A percentile compares a stretch with the other conserved stretches of the same genome.
These are phyloP conservation scores for Penicillium salamii DNA, from an alignment of 495 filamentous ascomycete genomes.

Conservation along the genomic window DNA sequence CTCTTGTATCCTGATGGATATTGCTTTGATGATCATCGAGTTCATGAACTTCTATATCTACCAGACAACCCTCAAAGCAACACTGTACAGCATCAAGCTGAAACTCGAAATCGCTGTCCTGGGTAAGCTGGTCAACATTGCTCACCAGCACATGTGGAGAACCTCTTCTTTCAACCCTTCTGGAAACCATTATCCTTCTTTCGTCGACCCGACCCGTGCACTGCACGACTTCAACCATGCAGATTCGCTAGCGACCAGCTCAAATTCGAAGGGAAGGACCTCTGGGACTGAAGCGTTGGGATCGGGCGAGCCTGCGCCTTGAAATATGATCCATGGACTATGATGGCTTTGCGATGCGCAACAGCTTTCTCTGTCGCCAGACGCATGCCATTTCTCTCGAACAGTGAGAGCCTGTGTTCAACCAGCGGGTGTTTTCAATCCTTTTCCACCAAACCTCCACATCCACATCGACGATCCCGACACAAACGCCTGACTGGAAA, in stretches of 20 bases:
- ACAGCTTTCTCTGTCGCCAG: too few relatives aligned
- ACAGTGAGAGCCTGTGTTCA: too few relatives aligned
- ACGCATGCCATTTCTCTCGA: too few relatives aligned
- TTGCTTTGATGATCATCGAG: constrained; percentile 29
- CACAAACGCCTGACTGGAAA: too few relatives aligned
- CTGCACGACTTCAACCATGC: constrained; percentile 17
- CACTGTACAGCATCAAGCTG: constrained; percentile 28
- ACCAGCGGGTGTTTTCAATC: too few relatives aligned
- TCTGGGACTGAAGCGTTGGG: constrained; percentile 18
- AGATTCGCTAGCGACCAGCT: constrained; percentile 12
- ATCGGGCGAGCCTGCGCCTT: background rate
- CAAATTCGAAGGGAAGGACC: constrained; percentile 13
- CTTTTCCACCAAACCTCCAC: too few relatives aligned
- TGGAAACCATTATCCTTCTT: constrained; percentile 22
- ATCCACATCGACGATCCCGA: too few relatives aligned
- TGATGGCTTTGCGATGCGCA: too few relatives aligned
- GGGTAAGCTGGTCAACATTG: constrained; percentile 29
- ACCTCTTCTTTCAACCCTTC: constrained; percentile 9
- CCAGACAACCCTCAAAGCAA: constrained; percentile 30
- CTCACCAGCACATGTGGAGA: constrained; percentile 27
- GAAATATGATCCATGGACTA: background rate
- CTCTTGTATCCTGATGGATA: constrained; percentile 31
- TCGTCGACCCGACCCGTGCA: constrained; percentile 22
- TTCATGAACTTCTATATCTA: constrained; percentile 32
- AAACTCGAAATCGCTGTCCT: constrained; percentile 30